Evolutionary conservation across 164 flowering plant genomes (phyloP).

Genomic region (Cinnamomum micranthum): DNA sequence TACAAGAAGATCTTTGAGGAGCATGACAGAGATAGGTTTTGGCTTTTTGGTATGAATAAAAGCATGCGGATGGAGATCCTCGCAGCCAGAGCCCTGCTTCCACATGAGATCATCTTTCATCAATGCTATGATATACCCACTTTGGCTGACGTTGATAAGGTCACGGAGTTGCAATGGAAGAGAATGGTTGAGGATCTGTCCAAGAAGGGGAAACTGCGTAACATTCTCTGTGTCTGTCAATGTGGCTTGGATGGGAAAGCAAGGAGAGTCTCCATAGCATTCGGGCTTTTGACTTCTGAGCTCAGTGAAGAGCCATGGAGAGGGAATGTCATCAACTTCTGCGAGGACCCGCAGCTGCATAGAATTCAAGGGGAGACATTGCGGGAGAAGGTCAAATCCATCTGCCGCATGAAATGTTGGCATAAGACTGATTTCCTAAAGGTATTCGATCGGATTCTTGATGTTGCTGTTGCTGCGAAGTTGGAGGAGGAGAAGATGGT

Average conservation of each 20-base stretch:
- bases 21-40: no score
- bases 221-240: constrained; percentile 25
- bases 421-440: constrained; percentile 26
- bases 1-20: background rate
- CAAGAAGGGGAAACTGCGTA: constrained; percentile 22
- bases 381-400: constrained; percentile 9
- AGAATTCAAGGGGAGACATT: constrained; percentile 19
- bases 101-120: constrained; percentile 39
- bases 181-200: constrained; percentile 39
- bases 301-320: constrained; percentile 34
- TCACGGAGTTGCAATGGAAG: constrained; percentile 51
- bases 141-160: constrained; percentile 14
- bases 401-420: constrained; percentile 18
- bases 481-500: constrained; percentile 28
- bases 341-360: constrained; percentile 23
- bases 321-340: constrained; percentile 27
- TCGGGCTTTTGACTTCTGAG: constrained; percentile 27
- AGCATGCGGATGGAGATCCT: constrained; percentile 16
- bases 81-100: constrained; percentile 53
- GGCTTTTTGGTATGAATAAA: no score
- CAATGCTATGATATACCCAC: constrained; percentile 1
- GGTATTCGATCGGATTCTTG: constrained; percentile 28
- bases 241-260: constrained; percentile 29
- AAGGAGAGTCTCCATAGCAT: constrained; percentile 27
- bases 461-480: constrained; percentile 14